phyloP scores from a whole-genome alignment of 306 rosid species.

The Rosa multiflora region DNA sequence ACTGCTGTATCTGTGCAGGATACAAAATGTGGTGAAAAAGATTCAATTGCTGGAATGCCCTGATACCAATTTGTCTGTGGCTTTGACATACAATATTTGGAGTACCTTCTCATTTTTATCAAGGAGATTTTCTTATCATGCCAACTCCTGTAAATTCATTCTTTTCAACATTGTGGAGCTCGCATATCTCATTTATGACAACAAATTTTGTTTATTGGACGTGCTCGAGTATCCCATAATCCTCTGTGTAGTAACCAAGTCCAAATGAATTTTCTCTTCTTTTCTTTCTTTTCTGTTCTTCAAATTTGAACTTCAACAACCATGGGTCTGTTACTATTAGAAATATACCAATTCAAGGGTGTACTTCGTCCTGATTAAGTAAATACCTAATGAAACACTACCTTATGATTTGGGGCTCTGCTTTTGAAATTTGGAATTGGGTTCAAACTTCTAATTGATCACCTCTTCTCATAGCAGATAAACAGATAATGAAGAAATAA shows the following conservation, averaged over 20 bases:
- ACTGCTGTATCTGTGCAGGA: neutral
- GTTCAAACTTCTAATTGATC: neutral
- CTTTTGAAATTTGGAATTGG: neutral
- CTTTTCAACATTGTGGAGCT: constrained; percentile 7
- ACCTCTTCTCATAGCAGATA: too few relatives aligned
- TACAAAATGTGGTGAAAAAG: neutral
- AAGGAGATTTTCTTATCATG: neutral
- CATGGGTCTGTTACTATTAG: neutral
- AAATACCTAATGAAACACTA: neutral
- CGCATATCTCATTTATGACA: neutral
- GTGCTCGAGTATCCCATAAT: neutral
- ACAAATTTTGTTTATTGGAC: neutral
- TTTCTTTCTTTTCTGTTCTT: neutral
- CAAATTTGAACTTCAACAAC: neutral
- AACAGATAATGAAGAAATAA: too few relatives aligned
- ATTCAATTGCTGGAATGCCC: neutral
- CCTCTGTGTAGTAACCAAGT: neutral
- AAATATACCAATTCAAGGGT: too few relatives aligned
- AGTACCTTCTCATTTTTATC: too few relatives aligned
- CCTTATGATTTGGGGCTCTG: neutral
- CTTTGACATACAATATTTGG: neutral
- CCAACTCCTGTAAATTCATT: neutral
- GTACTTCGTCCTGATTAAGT: too few relatives aligned
- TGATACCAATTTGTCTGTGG: neutral
- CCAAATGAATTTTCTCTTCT: neutral